phyloP scores from a whole-genome alignment of 352 stramenopile species.

The Pythium insidiosum region DNA sequence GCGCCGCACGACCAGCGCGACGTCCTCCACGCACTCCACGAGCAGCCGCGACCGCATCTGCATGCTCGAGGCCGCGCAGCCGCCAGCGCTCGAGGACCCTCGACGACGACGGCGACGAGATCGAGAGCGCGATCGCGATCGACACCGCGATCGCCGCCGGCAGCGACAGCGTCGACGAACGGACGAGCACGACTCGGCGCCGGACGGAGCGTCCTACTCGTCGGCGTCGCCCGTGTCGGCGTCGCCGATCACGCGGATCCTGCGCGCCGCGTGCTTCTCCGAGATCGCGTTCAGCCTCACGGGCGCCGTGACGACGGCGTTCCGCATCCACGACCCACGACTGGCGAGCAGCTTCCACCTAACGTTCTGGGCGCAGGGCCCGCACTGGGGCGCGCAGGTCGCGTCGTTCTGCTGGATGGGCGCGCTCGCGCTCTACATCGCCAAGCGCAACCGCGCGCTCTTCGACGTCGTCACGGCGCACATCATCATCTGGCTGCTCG shows the following conservation, averaged over 20 bases:
- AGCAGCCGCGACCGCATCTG: too few relatives aligned
- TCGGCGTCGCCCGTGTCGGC: conserved; percentile 4
- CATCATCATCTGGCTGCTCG: conserved; percentile 67
- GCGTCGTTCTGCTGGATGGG: conserved; percentile 77
- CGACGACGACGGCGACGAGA: too few relatives aligned
- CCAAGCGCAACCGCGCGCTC: conserved; percentile 27
- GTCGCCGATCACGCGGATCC: conserved; percentile 50
- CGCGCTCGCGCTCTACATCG: conserved; percentile 70
- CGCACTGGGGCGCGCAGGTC: conserved; percentile 72
- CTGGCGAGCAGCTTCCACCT: conserved; percentile 38
- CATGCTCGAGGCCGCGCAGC: too few relatives aligned
- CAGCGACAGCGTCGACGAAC: conserved; percentile 1
- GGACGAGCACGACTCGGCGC: conserved; percentile 8
- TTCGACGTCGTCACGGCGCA: conserved; percentile 76
- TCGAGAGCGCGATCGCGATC: too few relatives aligned
- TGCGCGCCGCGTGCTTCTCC: conserved; percentile 61
- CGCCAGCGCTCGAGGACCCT: too few relatives aligned
- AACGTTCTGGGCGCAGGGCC: conserved; percentile 57
- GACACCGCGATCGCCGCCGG: too few relatives aligned
- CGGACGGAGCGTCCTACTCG: conserved; percentile 12
- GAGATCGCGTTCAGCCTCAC: conserved; percentile 67
- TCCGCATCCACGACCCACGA: conserved; percentile 31
- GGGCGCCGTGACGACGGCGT: conserved; percentile 39
- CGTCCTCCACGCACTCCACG: conserved; percentile 3
- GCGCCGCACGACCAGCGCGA: conserved; percentile 1